phyloP scores from a whole-genome alignment of 768 basidiomycete genomes.

The Lactarius deliciosus region DNA sequence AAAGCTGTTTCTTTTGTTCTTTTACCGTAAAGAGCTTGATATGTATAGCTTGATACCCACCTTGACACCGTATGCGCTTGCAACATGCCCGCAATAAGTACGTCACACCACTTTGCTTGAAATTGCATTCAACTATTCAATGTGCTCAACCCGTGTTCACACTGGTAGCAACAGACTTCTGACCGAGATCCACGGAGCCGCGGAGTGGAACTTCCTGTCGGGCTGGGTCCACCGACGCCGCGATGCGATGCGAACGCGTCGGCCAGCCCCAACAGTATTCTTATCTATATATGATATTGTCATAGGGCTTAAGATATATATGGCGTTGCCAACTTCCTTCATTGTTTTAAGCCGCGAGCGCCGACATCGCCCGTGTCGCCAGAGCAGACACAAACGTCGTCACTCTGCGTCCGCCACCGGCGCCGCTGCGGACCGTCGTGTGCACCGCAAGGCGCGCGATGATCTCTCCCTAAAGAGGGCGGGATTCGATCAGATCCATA shows the following conservation, averaged over 20 bases:
- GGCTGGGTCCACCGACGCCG: no score
- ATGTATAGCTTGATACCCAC: neutral
- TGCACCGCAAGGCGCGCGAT: conserved; percentile 75
- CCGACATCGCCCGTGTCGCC: neutral
- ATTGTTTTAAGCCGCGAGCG: neutral
- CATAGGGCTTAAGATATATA: neutral
- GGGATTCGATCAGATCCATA: neutral
- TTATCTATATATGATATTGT: neutral
- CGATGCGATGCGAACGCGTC: no score
- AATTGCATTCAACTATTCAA: neutral
- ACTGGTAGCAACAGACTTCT: neutral
- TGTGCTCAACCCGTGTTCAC: neutral
- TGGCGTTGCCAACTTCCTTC: neutral
- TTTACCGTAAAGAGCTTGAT: neutral
- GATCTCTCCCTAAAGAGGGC: conserved; percentile 63
- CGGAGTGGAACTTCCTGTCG: neutral
- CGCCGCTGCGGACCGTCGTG: conserved; percentile 38
- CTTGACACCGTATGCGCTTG: neutral
- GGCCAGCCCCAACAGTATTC: neutral
- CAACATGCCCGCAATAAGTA: neutral
- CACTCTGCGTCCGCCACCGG: neutral
- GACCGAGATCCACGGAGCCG: neutral
- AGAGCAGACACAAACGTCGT: neutral
- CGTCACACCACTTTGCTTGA: neutral
- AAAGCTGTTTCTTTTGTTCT: neutral